Evolutionary conservation across 371 early-diverging fungal species (phyloP).

Genomic region (Apophysomyces ossiformis): DNA sequence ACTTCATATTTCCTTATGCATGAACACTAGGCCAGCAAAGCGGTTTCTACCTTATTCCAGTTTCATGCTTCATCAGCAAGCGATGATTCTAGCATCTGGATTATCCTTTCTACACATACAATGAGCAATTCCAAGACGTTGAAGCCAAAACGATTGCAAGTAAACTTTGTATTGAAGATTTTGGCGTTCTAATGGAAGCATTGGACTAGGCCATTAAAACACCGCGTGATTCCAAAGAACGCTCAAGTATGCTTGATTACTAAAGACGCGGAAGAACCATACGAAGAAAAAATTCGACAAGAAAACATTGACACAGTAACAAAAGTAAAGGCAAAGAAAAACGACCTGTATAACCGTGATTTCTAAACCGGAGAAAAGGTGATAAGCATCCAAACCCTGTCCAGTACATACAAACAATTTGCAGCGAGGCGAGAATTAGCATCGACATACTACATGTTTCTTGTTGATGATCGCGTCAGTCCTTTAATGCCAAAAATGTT

Average conservation of each 20-base stretch:
- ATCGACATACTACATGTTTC: neutral
- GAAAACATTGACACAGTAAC: neutral
- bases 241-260: neutral
- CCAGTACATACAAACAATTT: neutral
- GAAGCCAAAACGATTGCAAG: constrained; percentile 3
- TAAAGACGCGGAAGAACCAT: neutral
- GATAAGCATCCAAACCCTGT: neutral
- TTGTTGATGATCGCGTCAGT: constrained; percentile 3
- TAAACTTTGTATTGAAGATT: neutral
- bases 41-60: neutral
- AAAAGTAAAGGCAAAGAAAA: neutral
- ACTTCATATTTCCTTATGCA: neutral
- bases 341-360: neutral
- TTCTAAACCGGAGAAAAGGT: neutral
- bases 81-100: neutral
- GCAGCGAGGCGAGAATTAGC: constrained; percentile 4
- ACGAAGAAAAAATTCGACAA: neutral
- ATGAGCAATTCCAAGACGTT: neutral
- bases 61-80: neutral
- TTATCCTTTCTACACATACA: neutral
- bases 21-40: neutral
- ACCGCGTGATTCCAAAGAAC: neutral
- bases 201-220: neutral
- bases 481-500: constrained; percentile 2
- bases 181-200: neutral